These are phyloP conservation scores for Mycosarcoma mackinlayi DNA, from an alignment of 1,284 basidiomycete species.

Conservation along the genomic window DNA sequence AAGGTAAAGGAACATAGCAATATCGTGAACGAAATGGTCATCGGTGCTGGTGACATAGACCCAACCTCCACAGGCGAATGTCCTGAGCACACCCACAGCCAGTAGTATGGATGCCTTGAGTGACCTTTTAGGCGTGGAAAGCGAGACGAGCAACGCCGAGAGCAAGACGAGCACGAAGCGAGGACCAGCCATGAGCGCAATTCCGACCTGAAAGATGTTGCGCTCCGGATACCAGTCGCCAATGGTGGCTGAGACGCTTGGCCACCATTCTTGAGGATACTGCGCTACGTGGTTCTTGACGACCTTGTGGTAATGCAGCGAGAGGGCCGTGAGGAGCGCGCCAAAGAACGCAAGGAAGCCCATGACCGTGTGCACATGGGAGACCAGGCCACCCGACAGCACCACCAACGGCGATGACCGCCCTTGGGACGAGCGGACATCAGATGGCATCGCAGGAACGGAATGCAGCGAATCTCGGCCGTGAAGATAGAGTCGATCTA, in stretches of 20 bases:
- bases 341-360: conserved; percentile 78
- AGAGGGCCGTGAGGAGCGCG: conserved; percentile 78
- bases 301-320: conserved; percentile 84
- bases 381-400: conserved; percentile 59
- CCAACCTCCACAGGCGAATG: conserved; percentile 89
- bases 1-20: conserved; percentile 80
- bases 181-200: conserved; percentile 79
- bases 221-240: conserved; percentile 92
- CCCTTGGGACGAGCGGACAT: conserved; percentile 20
- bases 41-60: conserved; percentile 86
- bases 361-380: conserved; percentile 76
- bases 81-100: conserved; percentile 78
- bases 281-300: conserved; percentile 86
- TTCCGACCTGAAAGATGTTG: conserved; percentile 88
- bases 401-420: conserved; percentile 46
- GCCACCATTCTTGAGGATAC: conserved; percentile 91
- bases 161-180: conserved; percentile 81
- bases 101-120: conserved; percentile 70
- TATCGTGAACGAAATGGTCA: conserved; percentile 83
- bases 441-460: conserved; percentile 32
- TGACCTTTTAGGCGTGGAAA: conserved; percentile 33
- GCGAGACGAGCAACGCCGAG: conserved; percentile 71
- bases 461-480: not conserved
- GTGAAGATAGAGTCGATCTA: too few relatives aligned
- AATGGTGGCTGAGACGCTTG: conserved; percentile 85